Conservation (phyloP, 2,329 filamentous ascomycete genomes). For the Hypomyces rosellus region DNA sequence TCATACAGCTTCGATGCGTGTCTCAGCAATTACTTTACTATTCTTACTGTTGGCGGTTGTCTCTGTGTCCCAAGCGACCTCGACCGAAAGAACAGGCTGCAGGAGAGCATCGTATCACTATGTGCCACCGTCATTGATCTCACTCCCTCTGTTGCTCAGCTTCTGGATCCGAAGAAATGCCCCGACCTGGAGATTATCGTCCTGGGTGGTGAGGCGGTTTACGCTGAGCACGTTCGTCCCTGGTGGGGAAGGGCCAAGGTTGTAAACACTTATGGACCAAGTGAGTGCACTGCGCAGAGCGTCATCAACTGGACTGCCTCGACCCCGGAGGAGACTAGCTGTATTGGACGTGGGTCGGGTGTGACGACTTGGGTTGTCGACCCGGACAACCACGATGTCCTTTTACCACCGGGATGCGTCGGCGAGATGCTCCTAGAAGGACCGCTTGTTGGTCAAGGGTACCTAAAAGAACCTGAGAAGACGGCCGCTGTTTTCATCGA, state of each 20-base stretch:
- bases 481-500: too few species aligned
- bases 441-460: too few species aligned
- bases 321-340: too few species aligned
- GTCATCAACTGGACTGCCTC: conserved; percentile 3
- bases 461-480: too few species aligned
- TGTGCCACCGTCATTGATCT: conserved; percentile 6
- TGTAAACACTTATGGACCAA: conserved; percentile 15
- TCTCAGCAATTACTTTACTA: conserved; percentile 10
- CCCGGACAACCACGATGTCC: neutral
- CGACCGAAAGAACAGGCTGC: conserved; percentile 11
- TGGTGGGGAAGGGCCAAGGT: conserved; percentile 10
- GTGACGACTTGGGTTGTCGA: too few species aligned
- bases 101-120: neutral
- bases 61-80: conserved; percentile 16
- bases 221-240: neutral
- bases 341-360: too few species aligned
- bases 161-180: conserved; percentile 11
- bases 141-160: conserved; percentile 11
- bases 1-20: too few species aligned
- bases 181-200: conserved; percentile 9
- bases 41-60: conserved; percentile 13
- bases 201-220: conserved; percentile 14
- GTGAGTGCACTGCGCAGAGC: conserved; percentile 12
- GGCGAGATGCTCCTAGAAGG: too few species aligned
- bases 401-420: too few species aligned